phyloP scores from a whole-genome alignment of 495 filamentous ascomycete genomes.

The Talaromyces stipitatus region DNA sequence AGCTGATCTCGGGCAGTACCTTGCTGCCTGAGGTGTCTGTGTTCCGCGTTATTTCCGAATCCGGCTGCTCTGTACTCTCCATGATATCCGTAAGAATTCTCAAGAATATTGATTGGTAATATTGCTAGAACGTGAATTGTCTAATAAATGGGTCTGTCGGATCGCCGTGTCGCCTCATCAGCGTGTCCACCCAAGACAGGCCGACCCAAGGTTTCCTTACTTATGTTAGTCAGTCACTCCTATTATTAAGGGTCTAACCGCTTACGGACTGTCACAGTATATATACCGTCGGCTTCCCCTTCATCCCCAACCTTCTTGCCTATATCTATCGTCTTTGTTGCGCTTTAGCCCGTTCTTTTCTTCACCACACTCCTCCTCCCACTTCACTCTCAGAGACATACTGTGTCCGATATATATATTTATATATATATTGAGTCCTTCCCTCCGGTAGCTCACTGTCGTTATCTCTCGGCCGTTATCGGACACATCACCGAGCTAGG shows the following conservation, averaged over 20 bases:
- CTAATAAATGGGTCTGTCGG: neutral
- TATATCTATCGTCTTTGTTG: slow-evolving; percentile 7
- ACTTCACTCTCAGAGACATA: neutral
- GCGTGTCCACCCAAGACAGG: slow-evolving; percentile 2
- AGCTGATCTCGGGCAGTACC: too few species aligned
- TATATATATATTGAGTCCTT: too few species aligned
- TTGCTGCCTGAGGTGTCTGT: neutral
- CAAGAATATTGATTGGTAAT: too few species aligned
- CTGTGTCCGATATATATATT: too few species aligned
- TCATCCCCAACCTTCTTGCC: slow-evolving; percentile 22
- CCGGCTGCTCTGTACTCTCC: too few species aligned
- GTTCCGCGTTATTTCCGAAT: neutral
- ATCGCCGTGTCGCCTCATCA: slow-evolving; percentile 3
- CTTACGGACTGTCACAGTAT: neutral
- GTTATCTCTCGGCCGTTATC: slow-evolving; percentile 14
- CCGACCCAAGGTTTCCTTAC: neutral
- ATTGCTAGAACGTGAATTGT: too few species aligned
- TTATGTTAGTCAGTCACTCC: neutral
- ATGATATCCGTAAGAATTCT: too few species aligned
- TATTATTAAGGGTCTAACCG: slow-evolving; percentile 14
- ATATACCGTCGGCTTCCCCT: slow-evolving; percentile 20
- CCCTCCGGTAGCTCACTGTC: too few species aligned
- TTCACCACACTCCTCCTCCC: neutral
- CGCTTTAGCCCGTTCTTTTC: slow-evolving; percentile 19
- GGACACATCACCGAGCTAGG: neutral